Base-by-base conservation (phyloP, 2,329 filamentous ascomycete species). In the Fusarium floridanum region DNA sequence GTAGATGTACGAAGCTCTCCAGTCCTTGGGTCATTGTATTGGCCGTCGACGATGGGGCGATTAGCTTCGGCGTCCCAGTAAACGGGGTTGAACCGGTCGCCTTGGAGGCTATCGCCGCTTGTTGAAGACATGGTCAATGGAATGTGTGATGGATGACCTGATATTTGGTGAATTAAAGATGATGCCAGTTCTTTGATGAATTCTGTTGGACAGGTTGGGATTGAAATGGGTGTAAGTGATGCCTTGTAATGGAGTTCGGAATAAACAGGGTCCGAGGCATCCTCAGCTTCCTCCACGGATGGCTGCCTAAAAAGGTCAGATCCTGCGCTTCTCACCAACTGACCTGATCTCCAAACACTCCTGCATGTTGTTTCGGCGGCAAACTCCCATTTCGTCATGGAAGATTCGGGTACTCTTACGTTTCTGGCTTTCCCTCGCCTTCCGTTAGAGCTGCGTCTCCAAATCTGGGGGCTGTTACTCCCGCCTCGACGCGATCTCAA, bases 401-500 rank as follows among this genome's bases (percentile, higher is more conserved):
- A 7, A 27, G 24, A 27, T 27, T 27, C 24, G 24, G 24, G 24
- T 27, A 27, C 24, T 27, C 24, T 27, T 6, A 27, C 24, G 24
- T 27, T 27, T 27, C 24, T 2, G 6, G 24, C 24, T 27, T 27
- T 27, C 24, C 24, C 24, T 27, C 24, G 16, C 11, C 37, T 73
- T 6, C 67, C 71, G 0, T 2, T 9, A 1, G 71, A 73, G 7
- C 16, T 71, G 9, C 55, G 36, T 1, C 37, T 73, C 2, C 50
- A 53, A 12, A 61, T 73, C 2, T 73, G 71, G 71, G 24, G 67
- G 27, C 17, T 27, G 12, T 56, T 56, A 9, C 22, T 70, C 4
- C 68, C 61, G 34, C 5, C 34, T 20, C 6, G n/a, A 50, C 29
- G 59, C 22, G 20, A 12, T 4, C 32, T 69, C 14, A 32, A 61